Evolutionary conservation across 2,329 filamentous ascomycete species (phyloP).

Genomic region (Xylaria sp.): DNA sequence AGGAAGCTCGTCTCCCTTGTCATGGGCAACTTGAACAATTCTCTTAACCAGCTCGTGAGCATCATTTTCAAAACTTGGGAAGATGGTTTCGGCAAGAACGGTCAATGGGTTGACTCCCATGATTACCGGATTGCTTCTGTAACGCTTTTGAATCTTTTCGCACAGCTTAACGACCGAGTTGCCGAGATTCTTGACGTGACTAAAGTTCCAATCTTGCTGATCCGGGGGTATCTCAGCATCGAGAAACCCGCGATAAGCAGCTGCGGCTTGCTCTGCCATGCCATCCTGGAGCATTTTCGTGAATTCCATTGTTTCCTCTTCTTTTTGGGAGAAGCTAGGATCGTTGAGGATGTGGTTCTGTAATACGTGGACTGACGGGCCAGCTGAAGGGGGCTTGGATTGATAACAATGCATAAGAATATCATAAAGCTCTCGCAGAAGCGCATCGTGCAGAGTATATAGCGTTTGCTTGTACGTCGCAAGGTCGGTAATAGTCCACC

Average conservation of each 20-base stretch:
- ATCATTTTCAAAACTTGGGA: constrained; percentile 90
- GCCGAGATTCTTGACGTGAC: constrained; percentile 86
- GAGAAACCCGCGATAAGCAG: constrained; percentile 81
- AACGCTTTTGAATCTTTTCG: constrained; percentile 90
- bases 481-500: constrained; percentile 74
- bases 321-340: constrained; percentile 71
- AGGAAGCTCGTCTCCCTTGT: constrained; percentile 75
- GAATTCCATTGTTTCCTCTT: constrained; percentile 75
- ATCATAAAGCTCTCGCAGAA: constrained; percentile 86
- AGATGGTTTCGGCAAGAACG: constrained; percentile 80
- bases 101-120: constrained; percentile 72
- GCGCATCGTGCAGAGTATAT: constrained; percentile 75
- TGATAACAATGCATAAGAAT: constrained; percentile 90
- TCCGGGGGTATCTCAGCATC: constrained; percentile 79
- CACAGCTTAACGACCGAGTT: constrained; percentile 84
- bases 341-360: constrained; percentile 84
- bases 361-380: constrained; percentile 78
- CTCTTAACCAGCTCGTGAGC: constrained; percentile 82
- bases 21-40: constrained; percentile 76
- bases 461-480: constrained; percentile 77
- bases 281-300: constrained; percentile 73
- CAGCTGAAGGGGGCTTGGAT: constrained; percentile 81
- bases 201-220: constrained; percentile 87
- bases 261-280: constrained; percentile 73
- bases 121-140: constrained; percentile 84